A percentile compares a stretch with the other conserved stretches of the same genome.
Conservation (phyloP, 306 rosid species). For the Trichosanthes truncata region DNA sequence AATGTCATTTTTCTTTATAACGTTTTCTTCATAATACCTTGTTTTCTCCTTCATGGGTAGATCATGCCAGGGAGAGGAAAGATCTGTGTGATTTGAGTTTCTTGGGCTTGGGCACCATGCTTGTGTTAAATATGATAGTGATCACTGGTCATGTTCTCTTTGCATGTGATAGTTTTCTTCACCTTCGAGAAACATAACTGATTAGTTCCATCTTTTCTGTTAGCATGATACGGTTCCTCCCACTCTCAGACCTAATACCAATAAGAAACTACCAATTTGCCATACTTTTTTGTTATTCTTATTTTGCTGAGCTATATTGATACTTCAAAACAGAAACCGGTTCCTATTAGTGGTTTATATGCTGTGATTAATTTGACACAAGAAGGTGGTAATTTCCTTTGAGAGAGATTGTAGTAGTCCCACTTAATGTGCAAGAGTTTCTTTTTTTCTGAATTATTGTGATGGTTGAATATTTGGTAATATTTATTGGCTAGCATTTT, state of each 20-base stretch:
- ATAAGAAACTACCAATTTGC: background rate
- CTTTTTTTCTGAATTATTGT: background rate
- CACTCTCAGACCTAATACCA: background rate
- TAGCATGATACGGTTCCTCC: background rate
- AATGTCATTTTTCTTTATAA: background rate
- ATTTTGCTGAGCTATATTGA: background rate
- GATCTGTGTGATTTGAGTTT: background rate
- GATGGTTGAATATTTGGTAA: background rate
- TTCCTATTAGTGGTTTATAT: background rate
- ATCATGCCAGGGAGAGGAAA: background rate
- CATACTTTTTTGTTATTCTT: background rate
- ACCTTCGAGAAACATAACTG: background rate
- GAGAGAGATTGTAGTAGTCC: background rate
- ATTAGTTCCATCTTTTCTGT: background rate
- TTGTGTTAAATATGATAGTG: background rate
- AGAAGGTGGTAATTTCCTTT: background rate
- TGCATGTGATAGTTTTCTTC: background rate
- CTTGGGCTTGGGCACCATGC: background rate
- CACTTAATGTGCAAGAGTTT: background rate
- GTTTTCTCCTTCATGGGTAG: background rate
- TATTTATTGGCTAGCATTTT: background rate
- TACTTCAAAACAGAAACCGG: background rate
- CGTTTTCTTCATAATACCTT: background rate
- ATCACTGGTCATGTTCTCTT: background rate
- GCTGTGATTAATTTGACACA: background rate